A percentile compares a stretch with the other conserved stretches of the same genome.
phyloP scores from a whole-genome alignment of 75 land plant genomes.

The Larix kaempferi region DNA sequence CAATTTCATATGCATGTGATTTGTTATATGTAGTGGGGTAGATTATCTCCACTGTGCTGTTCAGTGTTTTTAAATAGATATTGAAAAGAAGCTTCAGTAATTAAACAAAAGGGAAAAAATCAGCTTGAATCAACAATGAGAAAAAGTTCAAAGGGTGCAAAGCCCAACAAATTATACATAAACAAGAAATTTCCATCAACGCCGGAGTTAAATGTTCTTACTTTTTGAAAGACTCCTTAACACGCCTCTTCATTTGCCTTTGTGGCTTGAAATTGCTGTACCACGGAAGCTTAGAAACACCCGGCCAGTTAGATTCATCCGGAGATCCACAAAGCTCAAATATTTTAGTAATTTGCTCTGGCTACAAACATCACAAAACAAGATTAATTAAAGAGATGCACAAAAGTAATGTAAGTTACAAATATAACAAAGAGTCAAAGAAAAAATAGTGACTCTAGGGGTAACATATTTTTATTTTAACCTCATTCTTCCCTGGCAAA shows the following conservation, averaged over 20 bases:
- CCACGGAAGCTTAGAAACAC: slow-evolving; percentile 85
- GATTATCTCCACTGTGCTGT: too few species aligned
- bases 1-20: too few species aligned
- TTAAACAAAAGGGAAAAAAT: too few species aligned
- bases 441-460: too few species aligned
- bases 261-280: slow-evolving; percentile 83
- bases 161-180: too few species aligned
- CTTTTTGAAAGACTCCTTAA: slow-evolving; percentile 81
- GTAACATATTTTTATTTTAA: slow-evolving; percentile 9
- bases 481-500: slow-evolving; percentile 97
- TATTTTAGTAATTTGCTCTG: slow-evolving; percentile 82
- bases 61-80: too few species aligned
- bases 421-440: background rate
- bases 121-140: too few species aligned
- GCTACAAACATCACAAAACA: slow-evolving; percentile 36
- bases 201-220: slow-evolving; percentile 23
- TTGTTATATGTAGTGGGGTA: too few species aligned
- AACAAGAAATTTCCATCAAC: too few species aligned
- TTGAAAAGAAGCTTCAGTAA: too few species aligned
- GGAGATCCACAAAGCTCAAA: slow-evolving; percentile 95
- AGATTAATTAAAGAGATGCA: background rate
- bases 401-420: background rate
- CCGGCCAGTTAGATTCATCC: slow-evolving; percentile 92
- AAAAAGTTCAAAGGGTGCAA: too few species aligned
- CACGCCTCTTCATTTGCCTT: slow-evolving; percentile 68